Evolutionary conservation across 495 filamentous ascomycete genomes (phyloP).

Genomic region (Penicillium riverlandense): DNA sequence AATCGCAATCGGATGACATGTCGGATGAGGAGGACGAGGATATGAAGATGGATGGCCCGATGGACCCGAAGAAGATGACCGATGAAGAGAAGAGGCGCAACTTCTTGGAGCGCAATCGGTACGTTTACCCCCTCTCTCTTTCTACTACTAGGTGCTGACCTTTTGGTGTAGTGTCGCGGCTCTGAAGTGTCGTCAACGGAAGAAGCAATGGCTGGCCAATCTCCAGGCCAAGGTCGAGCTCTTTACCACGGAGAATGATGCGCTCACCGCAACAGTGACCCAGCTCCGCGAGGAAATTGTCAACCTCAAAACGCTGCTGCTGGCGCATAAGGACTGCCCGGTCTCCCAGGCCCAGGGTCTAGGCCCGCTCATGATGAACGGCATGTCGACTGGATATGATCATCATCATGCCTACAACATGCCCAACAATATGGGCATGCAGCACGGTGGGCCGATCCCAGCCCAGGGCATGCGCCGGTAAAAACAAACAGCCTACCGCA

Average conservation of each 20-base stretch:
- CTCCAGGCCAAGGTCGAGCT: conserved; percentile 92
- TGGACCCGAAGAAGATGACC: conserved; percentile 79
- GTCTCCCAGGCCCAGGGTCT: conserved; percentile 84
- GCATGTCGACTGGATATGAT: conserved; percentile 35
- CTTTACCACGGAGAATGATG: conserved; percentile 85
- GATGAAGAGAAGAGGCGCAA: conserved; percentile 99
- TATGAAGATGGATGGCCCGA: conserved; percentile 33
- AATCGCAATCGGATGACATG: conserved; percentile 42
- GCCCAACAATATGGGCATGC: conserved; percentile 33
- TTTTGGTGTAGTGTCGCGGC: conserved; percentile 70
- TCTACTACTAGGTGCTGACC: background rate
- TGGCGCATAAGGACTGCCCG: conserved; percentile 96
- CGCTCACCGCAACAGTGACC: conserved; percentile 72
- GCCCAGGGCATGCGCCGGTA: conserved; percentile 32
- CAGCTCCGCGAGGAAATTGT: conserved; percentile 89
- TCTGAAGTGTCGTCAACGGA: conserved; percentile 93
- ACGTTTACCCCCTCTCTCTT: conserved; percentile 24
- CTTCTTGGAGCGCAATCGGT: conserved; percentile 95
- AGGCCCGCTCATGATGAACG: conserved; percentile 58
- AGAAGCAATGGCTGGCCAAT: conserved; percentile 98
- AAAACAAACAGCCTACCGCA: background rate
- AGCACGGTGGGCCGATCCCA: conserved; percentile 30
- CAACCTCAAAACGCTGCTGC: conserved; percentile 84
- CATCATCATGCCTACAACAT: conserved; percentile 30
- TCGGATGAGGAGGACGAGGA: conserved; percentile 51